phyloP scores from a whole-genome alignment of 495 filamentous ascomycete species.

The Neurospora sp. region DNA sequence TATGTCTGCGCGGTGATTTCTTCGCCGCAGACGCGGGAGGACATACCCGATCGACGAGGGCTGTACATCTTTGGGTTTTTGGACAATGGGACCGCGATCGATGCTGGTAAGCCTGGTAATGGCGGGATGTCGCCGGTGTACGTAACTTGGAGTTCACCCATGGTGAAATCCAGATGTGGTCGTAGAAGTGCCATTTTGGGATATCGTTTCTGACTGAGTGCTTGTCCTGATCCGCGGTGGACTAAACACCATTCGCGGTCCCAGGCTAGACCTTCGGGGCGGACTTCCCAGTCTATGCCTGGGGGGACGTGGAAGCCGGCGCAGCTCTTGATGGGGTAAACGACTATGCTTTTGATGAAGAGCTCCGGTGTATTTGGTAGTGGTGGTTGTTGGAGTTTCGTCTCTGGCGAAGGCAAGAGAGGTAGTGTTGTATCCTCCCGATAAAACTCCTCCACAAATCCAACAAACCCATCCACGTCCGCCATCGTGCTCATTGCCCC shows the following conservation, averaged over 20 bases:
- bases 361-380: conserved; percentile 10
- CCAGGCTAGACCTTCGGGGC: conserved; percentile 72
- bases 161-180: conserved; percentile 55
- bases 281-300: conserved; percentile 60
- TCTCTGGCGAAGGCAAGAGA: background rate
- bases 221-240: conserved; percentile 67
- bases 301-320: conserved; percentile 62
- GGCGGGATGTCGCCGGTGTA: conserved; percentile 33
- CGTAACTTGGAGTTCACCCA: conserved; percentile 36
- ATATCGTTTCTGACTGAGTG: conserved; percentile 72
- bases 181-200: conserved; percentile 73
- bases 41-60: background rate
- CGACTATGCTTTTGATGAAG: conserved; percentile 49
- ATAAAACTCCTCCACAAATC: conserved; percentile 73
- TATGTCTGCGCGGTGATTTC: conserved; percentile 59
- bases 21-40: conserved; percentile 72
- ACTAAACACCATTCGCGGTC: conserved; percentile 91
- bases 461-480: conserved; percentile 62
- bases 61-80: conserved; percentile 42
- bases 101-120: conserved; percentile 19
- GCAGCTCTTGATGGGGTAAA: conserved; percentile 87
- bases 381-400: background rate
- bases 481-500: conserved; percentile 76
- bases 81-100: conserved; percentile 56
- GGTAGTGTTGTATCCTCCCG: conserved; percentile 30